A percentile compares a stretch with the other conserved stretches of the same genome.
phyloP scores from a whole-genome alignment of 1,139 yeast species.

The Yamadazyma mexicana region DNA sequence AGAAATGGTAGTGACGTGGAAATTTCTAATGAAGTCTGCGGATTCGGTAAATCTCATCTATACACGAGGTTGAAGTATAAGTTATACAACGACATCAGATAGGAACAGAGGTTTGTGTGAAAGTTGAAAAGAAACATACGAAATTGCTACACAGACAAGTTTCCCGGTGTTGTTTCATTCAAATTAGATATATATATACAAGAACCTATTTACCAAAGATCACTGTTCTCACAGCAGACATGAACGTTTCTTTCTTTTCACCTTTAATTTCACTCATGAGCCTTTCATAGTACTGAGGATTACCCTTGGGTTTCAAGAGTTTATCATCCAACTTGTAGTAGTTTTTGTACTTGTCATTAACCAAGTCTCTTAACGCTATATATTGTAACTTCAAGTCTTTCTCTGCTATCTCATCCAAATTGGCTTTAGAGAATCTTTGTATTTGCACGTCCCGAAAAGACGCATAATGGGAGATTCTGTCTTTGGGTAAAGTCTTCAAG shows the following conservation, averaged over 20 bases:
- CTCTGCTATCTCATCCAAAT: constrained; percentile 33
- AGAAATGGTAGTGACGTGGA: too few relatives aligned
- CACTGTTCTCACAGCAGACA: constrained; percentile 67
- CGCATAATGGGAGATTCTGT: constrained; percentile 62
- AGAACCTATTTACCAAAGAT: constrained; percentile 56
- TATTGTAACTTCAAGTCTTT: constrained; percentile 61
- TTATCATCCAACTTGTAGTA: constrained; percentile 67
- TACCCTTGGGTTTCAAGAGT: constrained; percentile 74
- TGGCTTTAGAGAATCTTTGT: constrained; percentile 42
- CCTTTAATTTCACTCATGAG: constrained; percentile 71
- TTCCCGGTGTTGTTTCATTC: background rate
- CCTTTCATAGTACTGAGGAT: constrained; percentile 74
- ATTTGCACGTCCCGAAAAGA: constrained; percentile 68
- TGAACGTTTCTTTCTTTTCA: constrained; percentile 65
- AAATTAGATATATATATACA: constrained; percentile 1
- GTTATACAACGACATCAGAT: too few relatives aligned
- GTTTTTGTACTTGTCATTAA: constrained; percentile 60
- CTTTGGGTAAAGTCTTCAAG: constrained; percentile 57
- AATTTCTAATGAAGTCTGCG: too few relatives aligned
- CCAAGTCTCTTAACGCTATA: constrained; percentile 56
- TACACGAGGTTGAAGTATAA: background rate
- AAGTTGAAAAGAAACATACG: background rate
- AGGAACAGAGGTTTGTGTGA: too few relatives aligned
- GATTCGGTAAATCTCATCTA: background rate
- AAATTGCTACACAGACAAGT: background rate